A percentile compares a stretch with the other conserved stretches of the same genome.
These are phyloP conservation scores for Elongisporangium prolatum DNA, from an alignment of 352 stramenopile species.

Conservation along the genomic window DNA sequence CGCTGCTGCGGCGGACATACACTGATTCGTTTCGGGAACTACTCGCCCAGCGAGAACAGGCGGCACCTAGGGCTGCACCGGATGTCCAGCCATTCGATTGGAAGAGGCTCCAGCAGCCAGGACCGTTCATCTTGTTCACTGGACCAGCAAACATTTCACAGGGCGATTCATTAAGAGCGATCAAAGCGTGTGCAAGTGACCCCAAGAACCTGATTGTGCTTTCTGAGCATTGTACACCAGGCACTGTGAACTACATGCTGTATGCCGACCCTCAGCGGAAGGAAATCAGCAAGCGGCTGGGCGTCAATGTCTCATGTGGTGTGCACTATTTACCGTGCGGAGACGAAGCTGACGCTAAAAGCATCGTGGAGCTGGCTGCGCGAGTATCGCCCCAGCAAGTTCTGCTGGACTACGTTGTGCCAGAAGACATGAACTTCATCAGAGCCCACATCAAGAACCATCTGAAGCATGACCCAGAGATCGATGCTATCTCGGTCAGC, in stretches of 20 bases:
- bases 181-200: conserved; percentile 58
- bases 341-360: conserved; percentile 83
- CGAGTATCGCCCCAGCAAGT: conserved; percentile 55
- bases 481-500: conserved; percentile 19
- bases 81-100: conserved; percentile 57
- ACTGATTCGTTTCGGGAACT: conserved; percentile 33
- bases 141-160: conserved; percentile 69
- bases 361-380: conserved; percentile 70
- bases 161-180: conserved; percentile 59
- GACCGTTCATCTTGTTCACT: conserved; percentile 77
- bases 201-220: conserved; percentile 83
- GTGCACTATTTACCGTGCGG: conserved; percentile 83
- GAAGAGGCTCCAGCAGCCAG: conserved; percentile 55
- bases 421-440: conserved; percentile 63
- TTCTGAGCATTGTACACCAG: conserved; percentile 76
- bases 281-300: conserved; percentile 64
- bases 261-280: conserved; percentile 73
- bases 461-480: conserved; percentile 33
- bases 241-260: conserved; percentile 78
- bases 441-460: conserved; percentile 52
- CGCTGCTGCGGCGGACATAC: conserved; percentile 61
- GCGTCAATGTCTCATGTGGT: conserved; percentile 62
- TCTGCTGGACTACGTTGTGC: conserved; percentile 52
- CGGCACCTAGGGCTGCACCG: conserved; percentile 1
- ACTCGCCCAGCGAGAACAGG: conserved; percentile 17